Conservation (phyloP, 2,329 filamentous ascomycete species). For the Diaporthe capsici region DNA sequence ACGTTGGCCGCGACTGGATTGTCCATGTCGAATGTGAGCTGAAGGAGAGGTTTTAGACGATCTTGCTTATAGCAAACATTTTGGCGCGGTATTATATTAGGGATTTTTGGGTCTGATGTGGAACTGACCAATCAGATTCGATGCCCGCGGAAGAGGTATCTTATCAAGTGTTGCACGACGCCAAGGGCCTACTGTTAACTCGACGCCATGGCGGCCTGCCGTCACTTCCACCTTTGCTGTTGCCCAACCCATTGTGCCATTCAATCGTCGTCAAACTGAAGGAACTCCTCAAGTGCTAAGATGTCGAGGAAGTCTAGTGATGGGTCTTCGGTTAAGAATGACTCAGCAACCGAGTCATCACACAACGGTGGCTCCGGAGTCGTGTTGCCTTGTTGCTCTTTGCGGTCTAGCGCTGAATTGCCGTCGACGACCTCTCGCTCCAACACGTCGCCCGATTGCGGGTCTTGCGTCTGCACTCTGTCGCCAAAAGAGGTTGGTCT, state of each 20-base stretch:
- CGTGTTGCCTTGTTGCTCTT: not conserved
- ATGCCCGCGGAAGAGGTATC: not conserved
- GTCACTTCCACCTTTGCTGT: rapidly evolving
- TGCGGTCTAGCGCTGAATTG: not conserved
- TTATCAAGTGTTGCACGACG: not conserved
- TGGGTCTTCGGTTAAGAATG: not conserved
- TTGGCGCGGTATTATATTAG: not conserved
- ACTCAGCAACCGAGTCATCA: not conserved
- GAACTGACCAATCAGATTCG: not conserved
- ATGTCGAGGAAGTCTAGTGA: not conserved
- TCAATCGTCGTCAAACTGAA: not conserved
- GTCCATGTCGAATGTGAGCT: not conserved
- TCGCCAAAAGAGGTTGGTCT: not conserved
- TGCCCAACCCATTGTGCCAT: not conserved
- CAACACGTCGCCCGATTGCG: not conserved
- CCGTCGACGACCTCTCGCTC: not conserved
- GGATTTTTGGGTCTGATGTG: not conserved
- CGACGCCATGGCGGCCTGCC: not conserved
- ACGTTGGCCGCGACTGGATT: not conserved
- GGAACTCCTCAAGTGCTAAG: not conserved
- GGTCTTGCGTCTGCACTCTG: not conserved
- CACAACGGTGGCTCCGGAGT: not conserved
- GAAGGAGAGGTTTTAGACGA: too few relatives aligned
- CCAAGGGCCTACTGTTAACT: not conserved
- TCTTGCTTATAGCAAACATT: not conserved